Percentiles rank a stretch among this genome's conserved stretches.
Evolutionary conservation across 805 yeast species (phyloP).

Genomic region (Ogataea kodamae): DNA sequence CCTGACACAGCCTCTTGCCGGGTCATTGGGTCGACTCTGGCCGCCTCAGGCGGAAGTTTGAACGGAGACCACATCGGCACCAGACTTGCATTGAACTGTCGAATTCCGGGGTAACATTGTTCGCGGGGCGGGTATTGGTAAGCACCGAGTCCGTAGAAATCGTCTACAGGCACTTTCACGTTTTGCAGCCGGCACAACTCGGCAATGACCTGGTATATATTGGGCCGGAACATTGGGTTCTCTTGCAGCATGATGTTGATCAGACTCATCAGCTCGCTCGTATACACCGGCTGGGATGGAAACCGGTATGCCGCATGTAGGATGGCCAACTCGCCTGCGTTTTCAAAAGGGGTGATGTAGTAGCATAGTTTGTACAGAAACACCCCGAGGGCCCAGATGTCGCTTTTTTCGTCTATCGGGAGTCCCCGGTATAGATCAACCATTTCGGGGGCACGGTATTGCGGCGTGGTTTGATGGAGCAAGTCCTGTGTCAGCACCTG

Average conservation of each 20-base stretch:
- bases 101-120: conserved; percentile 26
- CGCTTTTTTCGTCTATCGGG: conserved; percentile 88
- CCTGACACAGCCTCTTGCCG: not conserved
- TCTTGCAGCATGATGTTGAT: conserved; percentile 79
- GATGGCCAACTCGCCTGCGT: conserved; percentile 81
- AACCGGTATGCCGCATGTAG: conserved; percentile 79
- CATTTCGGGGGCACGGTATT: conserved; percentile 95
- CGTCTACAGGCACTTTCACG: conserved; percentile 38
- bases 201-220: conserved; percentile 71
- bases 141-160: conserved; percentile 33
- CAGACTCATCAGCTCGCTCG: conserved; percentile 69
- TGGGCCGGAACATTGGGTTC: conserved; percentile 80
- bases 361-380: conserved; percentile 86
- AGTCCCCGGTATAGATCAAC: conserved; percentile 77
- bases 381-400: conserved; percentile 96
- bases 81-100: conserved; percentile 30
- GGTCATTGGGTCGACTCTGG: conserved; percentile 37
- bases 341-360: conserved; percentile 93
- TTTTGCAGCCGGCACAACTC: conserved; percentile 62
- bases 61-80: conserved; percentile 32
- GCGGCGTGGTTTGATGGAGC: conserved; percentile 90
- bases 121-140: conserved; percentile 29
- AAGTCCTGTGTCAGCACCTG: conserved; percentile 79
- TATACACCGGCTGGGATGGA: conserved; percentile 64
- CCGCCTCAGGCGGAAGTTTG: conserved; percentile 33